These are phyloP conservation scores for Cornus suecica DNA, from an alignment of 148 eudicot species.

Conservation along the genomic window DNA sequence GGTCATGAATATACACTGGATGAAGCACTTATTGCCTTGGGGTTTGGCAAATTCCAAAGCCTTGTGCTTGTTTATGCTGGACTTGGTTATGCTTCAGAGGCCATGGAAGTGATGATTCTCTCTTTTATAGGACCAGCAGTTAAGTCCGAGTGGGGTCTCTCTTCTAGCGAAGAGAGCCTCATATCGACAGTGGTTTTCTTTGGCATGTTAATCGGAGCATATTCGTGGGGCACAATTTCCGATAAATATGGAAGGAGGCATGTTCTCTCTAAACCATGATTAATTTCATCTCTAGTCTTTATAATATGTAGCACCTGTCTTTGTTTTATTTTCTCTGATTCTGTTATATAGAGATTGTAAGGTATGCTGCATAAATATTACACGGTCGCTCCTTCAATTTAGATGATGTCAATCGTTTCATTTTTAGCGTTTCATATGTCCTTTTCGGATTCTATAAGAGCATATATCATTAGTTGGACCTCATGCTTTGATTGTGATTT, in stretches of 20 bases:
- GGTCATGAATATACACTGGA: constrained; percentile 21
- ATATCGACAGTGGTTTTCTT: constrained; percentile 33
- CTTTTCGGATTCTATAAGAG: too few relatives aligned
- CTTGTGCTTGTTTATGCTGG: constrained; percentile 39
- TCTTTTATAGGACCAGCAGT: constrained; percentile 45
- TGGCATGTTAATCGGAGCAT: constrained; percentile 47
- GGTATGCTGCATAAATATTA: too few relatives aligned
- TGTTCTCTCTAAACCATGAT: too few relatives aligned
- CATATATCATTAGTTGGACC: too few relatives aligned
- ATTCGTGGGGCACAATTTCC: constrained; percentile 35
- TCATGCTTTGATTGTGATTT: too few relatives aligned
- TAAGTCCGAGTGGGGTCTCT: constrained; percentile 33
- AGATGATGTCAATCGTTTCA: too few relatives aligned
- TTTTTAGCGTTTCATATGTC: too few relatives aligned
- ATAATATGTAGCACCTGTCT: too few relatives aligned
- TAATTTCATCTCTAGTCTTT: too few relatives aligned
- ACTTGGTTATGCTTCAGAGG: constrained; percentile 38
- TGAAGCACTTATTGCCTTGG: constrained; percentile 29
- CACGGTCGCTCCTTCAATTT: too few relatives aligned
- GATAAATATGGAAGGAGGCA: constrained; percentile 45
- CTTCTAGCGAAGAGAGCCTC: constrained; percentile 37
- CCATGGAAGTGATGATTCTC: constrained; percentile 44
- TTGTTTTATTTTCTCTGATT: too few relatives aligned
- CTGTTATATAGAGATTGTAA: too few relatives aligned
- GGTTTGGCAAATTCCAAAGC: constrained; percentile 36